Conservation (phyloP, 2,329 filamentous ascomycete species). For the Moelleriella libera region DNA sequence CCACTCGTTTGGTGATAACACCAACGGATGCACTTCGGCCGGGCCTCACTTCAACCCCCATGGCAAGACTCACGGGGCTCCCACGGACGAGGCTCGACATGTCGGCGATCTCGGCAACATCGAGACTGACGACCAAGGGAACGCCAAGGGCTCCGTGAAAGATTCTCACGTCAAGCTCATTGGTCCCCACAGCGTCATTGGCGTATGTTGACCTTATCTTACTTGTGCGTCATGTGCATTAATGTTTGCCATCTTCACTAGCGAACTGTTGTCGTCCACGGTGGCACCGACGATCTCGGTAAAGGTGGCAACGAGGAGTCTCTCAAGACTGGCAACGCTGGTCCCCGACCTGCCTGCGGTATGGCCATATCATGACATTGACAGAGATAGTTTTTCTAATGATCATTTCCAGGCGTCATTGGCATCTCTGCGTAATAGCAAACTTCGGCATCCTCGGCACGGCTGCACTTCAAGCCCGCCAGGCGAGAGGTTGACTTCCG, state of each 20-base stretch:
- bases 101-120: conserved; percentile 97
- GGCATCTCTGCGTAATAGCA: conserved; percentile 59
- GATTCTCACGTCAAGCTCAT: conserved; percentile 92
- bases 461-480: too few relatives aligned
- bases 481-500: too few relatives aligned
- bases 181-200: conserved; percentile 85
- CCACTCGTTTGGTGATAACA: conserved; percentile 99
- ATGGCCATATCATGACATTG: conserved; percentile 20
- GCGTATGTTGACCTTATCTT: conserved; percentile 39
- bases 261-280: conserved; percentile 92
- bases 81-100: conserved; percentile 70
- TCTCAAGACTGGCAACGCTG: conserved; percentile 97
- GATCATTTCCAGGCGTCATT: conserved; percentile 53
- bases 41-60: conserved; percentile 98
- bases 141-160: conserved; percentile 63
- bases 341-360: conserved; percentile 87
- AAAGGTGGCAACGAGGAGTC: conserved; percentile 86
- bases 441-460: too few relatives aligned
- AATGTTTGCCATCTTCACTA: conserved; percentile 18
- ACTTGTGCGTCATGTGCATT: background rate
- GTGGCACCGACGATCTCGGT: conserved; percentile 91
- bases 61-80: conserved; percentile 83
- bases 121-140: conserved; percentile 86
- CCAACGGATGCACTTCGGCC: conserved; percentile 97
- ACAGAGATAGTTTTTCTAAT: conserved; percentile 1